Evolutionary conservation across 176 grass and related monocot species (phyloP).

Genomic region (Bonia amplexicaulis): DNA sequence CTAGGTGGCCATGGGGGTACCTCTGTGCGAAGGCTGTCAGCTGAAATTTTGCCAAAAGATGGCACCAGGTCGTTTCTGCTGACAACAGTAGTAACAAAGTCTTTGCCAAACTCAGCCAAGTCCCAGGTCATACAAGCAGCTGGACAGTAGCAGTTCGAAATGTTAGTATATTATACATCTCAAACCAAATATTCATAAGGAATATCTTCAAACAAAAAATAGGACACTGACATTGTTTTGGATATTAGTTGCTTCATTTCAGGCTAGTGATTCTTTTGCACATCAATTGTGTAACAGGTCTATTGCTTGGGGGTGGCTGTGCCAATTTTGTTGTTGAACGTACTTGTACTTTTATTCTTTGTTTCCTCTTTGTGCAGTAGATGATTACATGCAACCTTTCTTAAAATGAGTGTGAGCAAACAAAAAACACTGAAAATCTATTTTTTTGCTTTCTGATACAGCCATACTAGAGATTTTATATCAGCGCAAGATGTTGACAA

Average conservation of each 20-base stretch:
- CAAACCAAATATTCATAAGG: not conserved
- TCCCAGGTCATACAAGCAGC: conserved; percentile 79
- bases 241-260: not conserved
- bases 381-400: not conserved
- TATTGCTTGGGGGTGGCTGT: not conserved
- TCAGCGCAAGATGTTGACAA: not conserved
- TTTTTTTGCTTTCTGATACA: not conserved
- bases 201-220: not conserved
- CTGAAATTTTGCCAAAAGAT: conserved; percentile 45
- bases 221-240: not conserved
- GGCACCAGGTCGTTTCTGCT: conserved; percentile 52
- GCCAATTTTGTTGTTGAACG: not conserved
- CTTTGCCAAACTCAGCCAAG: conserved; percentile 52
- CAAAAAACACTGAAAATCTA: not conserved
- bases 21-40: conserved; percentile 27
- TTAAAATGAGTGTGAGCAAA: not conserved
- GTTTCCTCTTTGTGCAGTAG: not conserved
- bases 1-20: conserved; percentile 1
- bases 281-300: not conserved
- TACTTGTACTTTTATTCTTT: not conserved
- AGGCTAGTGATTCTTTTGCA: not conserved
- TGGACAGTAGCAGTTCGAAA: conserved; percentile 19
- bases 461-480: not conserved
- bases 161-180: conserved; percentile 8
- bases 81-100: conserved; percentile 51